Base-by-base conservation (phyloP, 768 basidiomycete genomes). In the Erythrobasidium yunnanense region DNA sequence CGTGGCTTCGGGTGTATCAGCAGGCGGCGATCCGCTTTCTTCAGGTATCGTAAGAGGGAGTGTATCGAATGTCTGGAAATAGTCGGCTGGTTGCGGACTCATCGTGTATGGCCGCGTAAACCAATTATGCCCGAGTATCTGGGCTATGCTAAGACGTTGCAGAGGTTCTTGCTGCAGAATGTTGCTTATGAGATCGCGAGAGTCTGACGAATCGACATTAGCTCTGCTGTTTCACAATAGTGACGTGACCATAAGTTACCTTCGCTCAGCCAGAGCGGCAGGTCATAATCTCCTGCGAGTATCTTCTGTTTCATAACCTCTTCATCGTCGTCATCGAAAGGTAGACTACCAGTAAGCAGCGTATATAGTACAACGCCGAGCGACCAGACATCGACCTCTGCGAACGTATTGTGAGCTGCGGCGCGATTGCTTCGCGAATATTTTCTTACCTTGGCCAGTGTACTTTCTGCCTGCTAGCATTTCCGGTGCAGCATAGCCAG, bases 401-500 rank as follows among this genome's bases (percentile, higher is more conserved):
- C 91, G 93, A 4, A 8, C 15, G 29, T 15, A 4, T 69, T 70
- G n/a, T 15, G 38, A 57, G 15, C n/a, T n/a, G n/a, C n/a, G n/a
- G n/a, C n/a, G n/a, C n/a, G n/a, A n/a, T n/a, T n/a, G n/a, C n/a
- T n/a, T n/a, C n/a, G n/a, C n/a, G n/a, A n/a, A n/a, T n/a, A n/a
- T n/a, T n/a, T n/a, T 77, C 84, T 66, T 55, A 85, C 90, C 89
- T 74, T 87, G 87, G 2, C 95, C 95, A 51, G 86, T 82, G 73
- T 99, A 99, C 76, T 85, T 90, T 77, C 83, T 70, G 49, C 77
- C 78, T 65, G 87, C 86, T 67, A 96, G 87, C 73, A 97, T 90
- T 78, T 97, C 92, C 0, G 93, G 93, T 71, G 87, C 88, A 3
- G 90, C 92, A 69, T 97, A 97, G 76, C 95, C 92, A 67, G 93